phyloP scores from a whole-genome alignment of 192 early-diverging fungal genomes.

The Podila epigama region DNA sequence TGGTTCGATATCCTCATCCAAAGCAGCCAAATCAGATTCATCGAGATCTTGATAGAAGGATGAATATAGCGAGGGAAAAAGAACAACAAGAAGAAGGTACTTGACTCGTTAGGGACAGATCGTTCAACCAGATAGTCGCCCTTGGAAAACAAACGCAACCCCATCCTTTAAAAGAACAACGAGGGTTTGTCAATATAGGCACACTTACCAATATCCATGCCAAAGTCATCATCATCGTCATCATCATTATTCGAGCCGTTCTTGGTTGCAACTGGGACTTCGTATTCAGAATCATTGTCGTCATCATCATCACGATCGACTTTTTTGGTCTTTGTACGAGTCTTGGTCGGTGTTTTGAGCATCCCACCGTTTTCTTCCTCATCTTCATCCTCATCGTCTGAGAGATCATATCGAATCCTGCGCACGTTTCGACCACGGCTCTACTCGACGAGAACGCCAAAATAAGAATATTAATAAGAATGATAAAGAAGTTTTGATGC shows the following conservation, averaged over 20 bases:
- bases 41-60: slow-evolving; percentile 1
- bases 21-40: slow-evolving; percentile 5
- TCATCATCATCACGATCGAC: slow-evolving; percentile 26
- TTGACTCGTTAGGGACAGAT: too few species aligned
- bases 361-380: not conserved
- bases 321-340: slow-evolving; percentile 14
- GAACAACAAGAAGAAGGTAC: not conserved
- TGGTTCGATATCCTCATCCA: slow-evolving; percentile 5
- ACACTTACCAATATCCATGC: slow-evolving; percentile 46
- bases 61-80: not conserved
- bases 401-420: slow-evolving; percentile 25
- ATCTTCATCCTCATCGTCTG: slow-evolving; percentile 30
- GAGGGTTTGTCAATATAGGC: too few species aligned
- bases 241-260: too few species aligned
- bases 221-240: slow-evolving; percentile 33
- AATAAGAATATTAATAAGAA: too few species aligned
- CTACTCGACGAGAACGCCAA: slow-evolving; percentile 3
- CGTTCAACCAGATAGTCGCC: too few species aligned
- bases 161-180: too few species aligned
- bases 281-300: slow-evolving; percentile 40
- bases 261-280: slow-evolving; percentile 21
- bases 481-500: too few species aligned
- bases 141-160: too few species aligned
- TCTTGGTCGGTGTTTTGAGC: not conserved
- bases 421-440: slow-evolving; percentile 28